Base-by-base conservation (phyloP, 2,329 filamentous ascomycete species). In the Arthroderma sp. region DNA sequence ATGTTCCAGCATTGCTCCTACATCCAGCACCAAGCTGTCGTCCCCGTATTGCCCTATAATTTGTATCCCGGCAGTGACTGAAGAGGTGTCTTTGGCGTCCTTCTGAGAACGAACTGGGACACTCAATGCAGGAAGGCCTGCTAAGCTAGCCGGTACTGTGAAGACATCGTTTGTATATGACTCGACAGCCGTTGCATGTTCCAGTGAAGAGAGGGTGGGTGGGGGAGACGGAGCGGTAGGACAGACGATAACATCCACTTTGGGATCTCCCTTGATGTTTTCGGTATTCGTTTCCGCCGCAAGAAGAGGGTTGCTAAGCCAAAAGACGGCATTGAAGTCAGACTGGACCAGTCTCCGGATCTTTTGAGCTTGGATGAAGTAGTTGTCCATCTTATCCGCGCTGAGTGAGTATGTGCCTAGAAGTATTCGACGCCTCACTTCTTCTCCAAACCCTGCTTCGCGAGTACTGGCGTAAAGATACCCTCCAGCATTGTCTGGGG, bases 151-250 rank as follows among this genome's bases (percentile, higher is more conserved):
- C 1, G 91, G 91, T 1, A 98, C 89, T 0, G 91, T 96, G 55
- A 96, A 89, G 1, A 96, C 82, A 64, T 98, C 91, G 57, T 91
- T 94, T 70, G 84, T 83, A 58, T 95, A 96, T 1, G 75, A 75
- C 54, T 89, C 79, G n/a, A 94, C 66, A 0, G 73, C 64, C 10
- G 66, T 61, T 4, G 50, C 33, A 28, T 49, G 50, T 22, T 57
- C 53, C 31, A 91, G 59, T 4, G 80, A 72, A 3, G 71, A 66
- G 5, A 91, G 59, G 5, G 62, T 69, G 0, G 86, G 87, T 6
- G 88, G 77, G 10, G 78, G 69, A 0, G 81, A 84, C 1, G 88
- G 87, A 5, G 88, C 82, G 1, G 89, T 96, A 0, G 91, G 91
- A 49, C 81, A 87, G 11, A 98, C 65, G 33, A 98, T 70, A 36